These are phyloP conservation scores for Ceratocystis huliohia DNA, from an alignment of 2,329 filamentous ascomycete species.

Conservation along the genomic window DNA sequence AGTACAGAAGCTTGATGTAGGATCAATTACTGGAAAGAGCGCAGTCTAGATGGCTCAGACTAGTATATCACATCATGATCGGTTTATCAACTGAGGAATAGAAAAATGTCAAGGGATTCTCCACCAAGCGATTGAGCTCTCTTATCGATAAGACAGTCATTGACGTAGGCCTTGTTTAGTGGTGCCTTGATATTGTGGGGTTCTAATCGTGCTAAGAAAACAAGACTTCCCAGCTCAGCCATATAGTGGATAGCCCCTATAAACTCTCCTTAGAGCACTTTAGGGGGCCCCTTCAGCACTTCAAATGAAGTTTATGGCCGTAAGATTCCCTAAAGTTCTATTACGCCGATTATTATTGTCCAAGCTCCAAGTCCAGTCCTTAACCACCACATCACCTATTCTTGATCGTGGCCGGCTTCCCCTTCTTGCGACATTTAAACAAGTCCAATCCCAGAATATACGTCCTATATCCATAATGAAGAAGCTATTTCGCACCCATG, in stretches of 20 bases:
- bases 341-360: neutral
- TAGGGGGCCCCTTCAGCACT: neutral
- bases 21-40: neutral
- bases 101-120: constrained; percentile 9
- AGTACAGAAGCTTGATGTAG: neutral
- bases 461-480: constrained; percentile 12
- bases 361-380: neutral
- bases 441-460: neutral
- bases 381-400: neutral
- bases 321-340: neutral
- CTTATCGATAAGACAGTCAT: constrained; percentile 16
- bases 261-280: neutral
- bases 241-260: neutral
- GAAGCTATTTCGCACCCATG: constrained; percentile 18
- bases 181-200: neutral
- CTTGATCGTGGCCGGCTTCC: neutral
- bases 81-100: neutral
- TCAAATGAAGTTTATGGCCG: neutral
- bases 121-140: constrained; percentile 12
- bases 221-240: too few relatives aligned
- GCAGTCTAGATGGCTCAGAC: neutral
- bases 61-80: neutral
- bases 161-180: neutral
- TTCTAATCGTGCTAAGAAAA: neutral
- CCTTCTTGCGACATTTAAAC: neutral